Conservation (phyloP, 352 stramenopile genomes). For the Pythium dissimile region DNA sequence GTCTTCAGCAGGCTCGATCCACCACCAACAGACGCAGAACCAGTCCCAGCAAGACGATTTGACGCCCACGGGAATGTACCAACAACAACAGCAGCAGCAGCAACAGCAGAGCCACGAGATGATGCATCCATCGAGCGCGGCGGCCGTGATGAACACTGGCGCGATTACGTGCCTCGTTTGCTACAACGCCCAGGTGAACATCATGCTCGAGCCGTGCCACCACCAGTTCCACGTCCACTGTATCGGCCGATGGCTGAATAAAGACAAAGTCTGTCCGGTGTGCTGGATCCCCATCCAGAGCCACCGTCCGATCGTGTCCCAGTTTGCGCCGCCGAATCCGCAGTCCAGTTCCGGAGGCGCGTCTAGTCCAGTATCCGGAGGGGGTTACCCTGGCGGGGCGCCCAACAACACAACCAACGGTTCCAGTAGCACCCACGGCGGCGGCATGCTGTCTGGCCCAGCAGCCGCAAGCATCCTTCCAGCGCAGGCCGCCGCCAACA, state of each 20-base stretch:
- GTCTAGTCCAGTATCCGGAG: background rate
- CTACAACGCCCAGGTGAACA: constrained; percentile 46
- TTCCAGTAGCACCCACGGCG: constrained; percentile 1
- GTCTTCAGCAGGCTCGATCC: background rate
- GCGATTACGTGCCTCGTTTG: constrained; percentile 42
- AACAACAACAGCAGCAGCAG: constrained; percentile 12
- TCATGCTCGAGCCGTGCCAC: constrained; percentile 59
- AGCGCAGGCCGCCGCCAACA: constrained; percentile 24
- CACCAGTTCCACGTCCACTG: constrained; percentile 80
- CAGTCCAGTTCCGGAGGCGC: background rate
- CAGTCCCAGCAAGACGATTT: constrained; percentile 1
- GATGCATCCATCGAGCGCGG: constrained; percentile 10
- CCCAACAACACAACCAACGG: background rate
- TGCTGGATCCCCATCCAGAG: constrained; percentile 73
- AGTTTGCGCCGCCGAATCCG: constrained; percentile 10
- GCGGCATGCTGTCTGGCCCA: constrained; percentile 18
- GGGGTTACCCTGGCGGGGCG: background rate
- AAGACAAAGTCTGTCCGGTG: constrained; percentile 74
- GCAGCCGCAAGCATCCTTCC: constrained; percentile 24
- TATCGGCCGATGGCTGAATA: constrained; percentile 65
- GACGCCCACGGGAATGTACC: constrained; percentile 7
- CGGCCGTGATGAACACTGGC: constrained; percentile 19
- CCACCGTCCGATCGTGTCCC: constrained; percentile 42
- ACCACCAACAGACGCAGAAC: background rate
- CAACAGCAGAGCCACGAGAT: constrained; percentile 16